A percentile compares a stretch with the other conserved stretches of the same genome.
These are phyloP conservation scores for Kernera saxatilis DNA, from an alignment of 345 rosid genomes.

Conservation along the genomic window DNA sequence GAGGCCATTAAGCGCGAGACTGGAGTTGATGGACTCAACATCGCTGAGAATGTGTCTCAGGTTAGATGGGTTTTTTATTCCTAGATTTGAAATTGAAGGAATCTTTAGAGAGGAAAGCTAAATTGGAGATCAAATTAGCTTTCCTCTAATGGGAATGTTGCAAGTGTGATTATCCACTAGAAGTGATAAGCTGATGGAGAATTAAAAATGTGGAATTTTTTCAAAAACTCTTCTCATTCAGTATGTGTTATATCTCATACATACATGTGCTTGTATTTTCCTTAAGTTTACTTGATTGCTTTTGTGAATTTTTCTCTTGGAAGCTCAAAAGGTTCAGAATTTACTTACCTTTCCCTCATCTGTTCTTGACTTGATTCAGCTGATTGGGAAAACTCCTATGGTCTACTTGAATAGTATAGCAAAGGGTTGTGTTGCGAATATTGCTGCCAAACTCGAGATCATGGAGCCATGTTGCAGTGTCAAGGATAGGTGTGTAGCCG, in stretches of 20 bases:
- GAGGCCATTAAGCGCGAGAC: slow-evolving; percentile 53
- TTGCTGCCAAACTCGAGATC: slow-evolving; percentile 92
- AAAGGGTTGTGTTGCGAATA: slow-evolving; percentile 66
- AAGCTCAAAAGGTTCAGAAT: not conserved
- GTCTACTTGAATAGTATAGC: slow-evolving; percentile 84
- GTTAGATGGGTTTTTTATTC: slow-evolving; percentile 26
- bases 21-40: slow-evolving; percentile 67
- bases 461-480: slow-evolving; percentile 93
- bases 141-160: not conserved
- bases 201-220: not conserved
- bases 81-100: not conserved
- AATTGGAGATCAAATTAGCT: not conserved
- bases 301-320: not conserved
- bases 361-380: slow-evolving; percentile 37
- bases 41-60: slow-evolving; percentile 84
- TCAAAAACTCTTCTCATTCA: not conserved
- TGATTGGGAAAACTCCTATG: slow-evolving; percentile 94
- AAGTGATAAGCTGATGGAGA: not conserved
- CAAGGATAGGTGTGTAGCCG: slow-evolving; percentile 60
- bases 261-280: not conserved
- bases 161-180: not conserved
- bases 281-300: not conserved
- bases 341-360: not conserved
- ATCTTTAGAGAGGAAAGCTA: not conserved
- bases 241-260: not conserved